phyloP scores from a whole-genome alignment of 2,329 filamentous ascomycete species.

The Fusarium citri region DNA sequence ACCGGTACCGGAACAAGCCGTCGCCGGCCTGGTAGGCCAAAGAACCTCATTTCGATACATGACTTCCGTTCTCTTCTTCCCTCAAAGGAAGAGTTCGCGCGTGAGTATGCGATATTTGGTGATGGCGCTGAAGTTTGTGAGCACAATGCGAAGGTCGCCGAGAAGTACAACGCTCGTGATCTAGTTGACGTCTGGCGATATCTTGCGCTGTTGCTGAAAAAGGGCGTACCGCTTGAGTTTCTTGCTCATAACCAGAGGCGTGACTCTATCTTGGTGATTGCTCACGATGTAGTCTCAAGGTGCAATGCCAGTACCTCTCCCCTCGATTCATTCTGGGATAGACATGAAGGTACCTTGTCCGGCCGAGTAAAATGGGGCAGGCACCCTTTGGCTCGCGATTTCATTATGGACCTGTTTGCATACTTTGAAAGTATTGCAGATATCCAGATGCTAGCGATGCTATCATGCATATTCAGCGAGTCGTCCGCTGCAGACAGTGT shows the following conservation, averaged over 20 bases:
- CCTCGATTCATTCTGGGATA: constrained; percentile 19
- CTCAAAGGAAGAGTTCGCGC: constrained; percentile 79
- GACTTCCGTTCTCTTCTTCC: constrained; percentile 78
- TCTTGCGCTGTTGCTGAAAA: constrained; percentile 79
- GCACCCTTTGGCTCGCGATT: constrained; percentile 71
- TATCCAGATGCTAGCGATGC: constrained; percentile 77
- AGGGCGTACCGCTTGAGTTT: constrained; percentile 78
- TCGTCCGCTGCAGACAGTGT: constrained; percentile 66
- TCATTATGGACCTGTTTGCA: constrained; percentile 71
- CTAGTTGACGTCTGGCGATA: constrained; percentile 87
- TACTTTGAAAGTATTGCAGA: constrained; percentile 73
- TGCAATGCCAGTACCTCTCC: constrained; percentile 35
- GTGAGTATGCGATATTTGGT: constrained; percentile 85
- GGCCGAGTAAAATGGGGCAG: constrained; percentile 76
- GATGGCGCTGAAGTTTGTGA: constrained; percentile 83
- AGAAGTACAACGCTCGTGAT: constrained; percentile 75
- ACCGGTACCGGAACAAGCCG: constrained; percentile 66
- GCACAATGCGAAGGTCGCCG: constrained; percentile 84
- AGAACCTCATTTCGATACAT: constrained; percentile 80
- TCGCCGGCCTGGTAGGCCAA: constrained; percentile 61
- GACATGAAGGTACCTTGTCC: constrained; percentile 52
- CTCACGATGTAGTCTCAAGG: constrained; percentile 67
- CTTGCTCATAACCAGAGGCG: constrained; percentile 65
- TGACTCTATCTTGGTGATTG: constrained; percentile 75
- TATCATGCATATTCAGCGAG: constrained; percentile 76